Evolutionary conservation across 2,329 filamentous ascomycete species (phyloP).

Genomic region (Cadophora malorum): DNA sequence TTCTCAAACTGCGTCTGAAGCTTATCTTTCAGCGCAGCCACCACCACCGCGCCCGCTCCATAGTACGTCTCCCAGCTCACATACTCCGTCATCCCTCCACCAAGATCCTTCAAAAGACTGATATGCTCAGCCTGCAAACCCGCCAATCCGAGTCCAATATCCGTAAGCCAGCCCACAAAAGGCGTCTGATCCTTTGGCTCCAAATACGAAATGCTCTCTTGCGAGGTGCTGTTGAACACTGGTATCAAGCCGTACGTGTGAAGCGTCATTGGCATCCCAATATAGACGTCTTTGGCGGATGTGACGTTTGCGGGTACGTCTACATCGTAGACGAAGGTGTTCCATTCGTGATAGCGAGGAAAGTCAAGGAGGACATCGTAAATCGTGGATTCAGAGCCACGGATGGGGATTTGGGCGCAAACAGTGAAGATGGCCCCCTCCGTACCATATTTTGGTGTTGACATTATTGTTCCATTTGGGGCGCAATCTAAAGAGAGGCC

Average conservation of each 20-base stretch:
- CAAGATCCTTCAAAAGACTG: conserved; percentile 22
- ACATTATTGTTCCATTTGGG: conserved; percentile 20
- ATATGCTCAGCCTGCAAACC: conserved; percentile 29
- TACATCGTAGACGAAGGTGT: conserved; percentile 29
- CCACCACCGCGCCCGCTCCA: conserved; percentile 13
- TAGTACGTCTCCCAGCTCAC: conserved; percentile 32
- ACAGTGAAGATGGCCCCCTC: conserved; percentile 25
- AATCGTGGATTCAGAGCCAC: conserved; percentile 9
- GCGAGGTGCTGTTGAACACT: conserved; percentile 23
- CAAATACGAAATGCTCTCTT: conserved; percentile 24
- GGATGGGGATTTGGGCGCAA: conserved; percentile 24
- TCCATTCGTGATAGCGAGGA: conserved; percentile 23
- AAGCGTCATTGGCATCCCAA: conserved; percentile 30
- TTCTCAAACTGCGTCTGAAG: conserved; percentile 25
- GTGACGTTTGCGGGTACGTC: conserved; percentile 24
- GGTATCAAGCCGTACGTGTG: conserved; percentile 24
- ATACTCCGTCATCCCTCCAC: conserved; percentile 19
- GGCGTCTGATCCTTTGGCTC: conserved; percentile 15
- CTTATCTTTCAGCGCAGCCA: conserved; percentile 17
- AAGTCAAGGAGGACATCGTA: conserved; percentile 27
- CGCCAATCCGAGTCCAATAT: conserved; percentile 9
- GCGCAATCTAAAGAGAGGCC: conserved; percentile 21
- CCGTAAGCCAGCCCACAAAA: conserved; percentile 21
- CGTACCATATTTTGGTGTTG: conserved; percentile 24
- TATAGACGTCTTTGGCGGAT: conserved; percentile 21